Conservation (phyloP, 2,329 filamentous ascomycete species). For the Didymella sp. region DNA sequence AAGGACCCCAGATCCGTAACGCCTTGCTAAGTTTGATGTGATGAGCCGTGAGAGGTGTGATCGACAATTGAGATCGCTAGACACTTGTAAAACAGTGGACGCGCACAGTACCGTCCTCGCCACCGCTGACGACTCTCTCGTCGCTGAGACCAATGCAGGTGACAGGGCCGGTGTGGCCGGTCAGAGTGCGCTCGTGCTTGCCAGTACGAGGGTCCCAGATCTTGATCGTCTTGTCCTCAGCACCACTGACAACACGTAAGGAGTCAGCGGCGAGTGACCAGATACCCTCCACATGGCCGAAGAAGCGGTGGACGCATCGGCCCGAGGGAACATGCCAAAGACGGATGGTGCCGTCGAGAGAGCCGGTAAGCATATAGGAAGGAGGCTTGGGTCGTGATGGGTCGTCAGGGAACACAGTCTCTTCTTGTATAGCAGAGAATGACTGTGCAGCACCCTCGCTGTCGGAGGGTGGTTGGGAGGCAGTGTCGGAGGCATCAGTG, state of each 20-base stretch:
- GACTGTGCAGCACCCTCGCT: slow-evolving; percentile 13
- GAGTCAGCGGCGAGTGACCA: slow-evolving; percentile 93
- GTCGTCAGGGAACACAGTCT: slow-evolving; percentile 65
- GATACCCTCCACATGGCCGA: slow-evolving; percentile 94
- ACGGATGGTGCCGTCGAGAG: slow-evolving; percentile 87
- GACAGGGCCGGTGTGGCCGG: slow-evolving; percentile 87
- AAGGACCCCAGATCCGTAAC: neutral
- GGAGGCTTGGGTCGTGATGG: slow-evolving; percentile 75
- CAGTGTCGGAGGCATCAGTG: slow-evolving; percentile 55
- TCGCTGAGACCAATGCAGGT: slow-evolving; percentile 94
- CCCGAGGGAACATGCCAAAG: slow-evolving; percentile 89
- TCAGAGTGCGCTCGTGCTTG: slow-evolving; percentile 90
- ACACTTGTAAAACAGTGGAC: slow-evolving; percentile 56
- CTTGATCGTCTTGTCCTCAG: slow-evolving; percentile 94
- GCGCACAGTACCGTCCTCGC: slow-evolving; percentile 90
- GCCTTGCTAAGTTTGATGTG: slow-evolving; percentile 14
- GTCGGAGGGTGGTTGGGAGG: slow-evolving; percentile 40
- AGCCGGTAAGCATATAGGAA: slow-evolving; percentile 90
- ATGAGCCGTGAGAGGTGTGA: neutral
- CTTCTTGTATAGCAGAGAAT: slow-evolving; percentile 23
- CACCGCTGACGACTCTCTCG: slow-evolving; percentile 85
- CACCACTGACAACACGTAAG: slow-evolving; percentile 83
- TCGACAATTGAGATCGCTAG: slow-evolving; percentile 9
- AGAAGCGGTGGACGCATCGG: slow-evolving; percentile 87
- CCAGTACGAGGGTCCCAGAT: slow-evolving; percentile 93